Percentiles rank a stretch among this genome's conserved stretches.
Conservation (phyloP, 176 grass and related monocot species). For the Thinopyrum elongatum region DNA sequence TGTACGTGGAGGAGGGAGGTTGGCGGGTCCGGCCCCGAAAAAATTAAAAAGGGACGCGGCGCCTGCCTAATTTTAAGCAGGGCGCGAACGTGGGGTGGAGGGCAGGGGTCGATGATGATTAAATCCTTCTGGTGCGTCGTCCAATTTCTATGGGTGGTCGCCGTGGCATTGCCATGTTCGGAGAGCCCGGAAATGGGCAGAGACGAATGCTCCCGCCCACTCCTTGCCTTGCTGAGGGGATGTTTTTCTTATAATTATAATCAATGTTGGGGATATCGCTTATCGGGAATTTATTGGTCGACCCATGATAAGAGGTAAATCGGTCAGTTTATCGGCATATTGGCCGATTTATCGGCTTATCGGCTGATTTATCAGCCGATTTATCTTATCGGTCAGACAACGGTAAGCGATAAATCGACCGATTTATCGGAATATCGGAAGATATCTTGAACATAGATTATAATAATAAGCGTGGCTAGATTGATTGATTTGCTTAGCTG, state of each 20-base stretch:
- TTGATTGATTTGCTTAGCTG: neutral
- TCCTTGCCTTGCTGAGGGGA: neutral
- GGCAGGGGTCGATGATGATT: neutral
- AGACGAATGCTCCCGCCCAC: slow-evolving; percentile 42
- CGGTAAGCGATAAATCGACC: no score
- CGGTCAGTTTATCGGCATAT: no score
- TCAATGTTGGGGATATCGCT: no score
- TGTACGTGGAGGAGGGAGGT: neutral
- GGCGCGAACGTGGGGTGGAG: slow-evolving; percentile 47
- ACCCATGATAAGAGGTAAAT: no score
- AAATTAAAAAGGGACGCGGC: slow-evolving; percentile 33
- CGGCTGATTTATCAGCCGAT: no score
- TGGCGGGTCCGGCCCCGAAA: slow-evolving; percentile 17
- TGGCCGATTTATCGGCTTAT: no score
- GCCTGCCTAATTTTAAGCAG: slow-evolving; percentile 45
- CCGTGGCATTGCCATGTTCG: slow-evolving; percentile 19
- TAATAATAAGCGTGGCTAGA: no score
- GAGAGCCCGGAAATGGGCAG: slow-evolving; percentile 37
- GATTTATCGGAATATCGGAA: no score
- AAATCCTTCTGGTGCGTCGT: neutral
- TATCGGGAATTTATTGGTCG: no score
- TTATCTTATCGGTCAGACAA: no score
- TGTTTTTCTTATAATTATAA: no score
- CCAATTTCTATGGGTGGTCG: neutral
- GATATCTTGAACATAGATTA: no score